Evolutionary conservation across 805 yeast species (phyloP), one percentile per base, ranked within the genome.

Genomic region (Starmerella khaoyaiensis): DNA sequence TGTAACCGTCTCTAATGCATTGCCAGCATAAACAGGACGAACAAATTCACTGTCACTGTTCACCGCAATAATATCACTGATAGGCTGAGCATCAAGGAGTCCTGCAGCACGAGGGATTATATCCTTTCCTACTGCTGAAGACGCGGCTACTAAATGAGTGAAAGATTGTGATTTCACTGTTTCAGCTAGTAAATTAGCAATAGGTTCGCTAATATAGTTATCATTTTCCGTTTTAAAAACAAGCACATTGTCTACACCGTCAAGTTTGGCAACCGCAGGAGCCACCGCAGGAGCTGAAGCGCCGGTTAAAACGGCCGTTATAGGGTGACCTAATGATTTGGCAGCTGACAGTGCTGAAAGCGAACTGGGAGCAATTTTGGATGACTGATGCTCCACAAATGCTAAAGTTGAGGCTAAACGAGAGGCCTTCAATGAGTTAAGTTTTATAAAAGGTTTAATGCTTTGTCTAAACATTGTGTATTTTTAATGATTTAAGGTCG

Each of bases 21-120:
- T 90, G 33, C 98, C 98, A 16, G 98, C 97, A 56, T 81, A 90
- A 26, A 87, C 83, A 31, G 97, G 96, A 58, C 97, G 77, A 26
- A 78, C 75, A 59, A 87, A 90, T 6, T 90, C 79, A 44, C 69
- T 71, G 14, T 71, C 66, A 35, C 72, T 63, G 46, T 69, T 71
- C 27, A 87, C 76, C 52, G 71, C 70, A 48, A 70, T 71, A 40
- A 90, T 69, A 55, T 87, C 97, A 20, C 87, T 74, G 35, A 90
- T 62, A 21, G 95, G 96, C 62, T 87, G 96, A 17, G 72, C 69
- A 53, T 87, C 93, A 34, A 87, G 62, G 39, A 79, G 53, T 1
- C 95, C 95, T 23, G 82, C 93, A 17, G 79, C 67, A 47, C 97
- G 69, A 27, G 98, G 97, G 33, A 90, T 62, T 22, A 86, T 62